Conservation (phyloP, 2,329 filamentous ascomycete species). For the Neoscytalidium dimidiatum region DNA sequence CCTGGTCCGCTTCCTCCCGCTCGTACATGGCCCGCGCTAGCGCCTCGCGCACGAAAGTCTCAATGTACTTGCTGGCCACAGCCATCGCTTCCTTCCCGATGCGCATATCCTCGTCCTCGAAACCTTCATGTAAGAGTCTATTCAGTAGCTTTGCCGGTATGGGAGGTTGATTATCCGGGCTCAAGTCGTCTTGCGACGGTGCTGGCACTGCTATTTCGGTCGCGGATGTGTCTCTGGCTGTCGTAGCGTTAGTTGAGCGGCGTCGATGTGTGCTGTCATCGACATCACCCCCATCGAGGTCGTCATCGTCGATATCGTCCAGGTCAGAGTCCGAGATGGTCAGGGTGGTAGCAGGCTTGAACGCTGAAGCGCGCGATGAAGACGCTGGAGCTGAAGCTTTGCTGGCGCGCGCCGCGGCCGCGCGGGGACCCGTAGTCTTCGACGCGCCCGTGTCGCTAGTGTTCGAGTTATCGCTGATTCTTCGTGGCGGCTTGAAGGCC, state of each 20-base stretch:
- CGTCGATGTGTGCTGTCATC: slow-evolving; percentile 22
- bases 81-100: slow-evolving; percentile 77
- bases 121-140: slow-evolving; percentile 76
- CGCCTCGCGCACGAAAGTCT: slow-evolving; percentile 87
- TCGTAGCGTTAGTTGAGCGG: slow-evolving; percentile 12
- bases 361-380: slow-evolving; percentile 27
- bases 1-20: slow-evolving; percentile 52
- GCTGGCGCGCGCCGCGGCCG: slow-evolving; percentile 24
- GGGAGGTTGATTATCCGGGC: slow-evolving; percentile 27
- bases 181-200: slow-evolving; percentile 21
- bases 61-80: slow-evolving; percentile 80
- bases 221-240: not conserved
- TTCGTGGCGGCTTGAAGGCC: slow-evolving; percentile 40
- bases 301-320: slow-evolving; percentile 27
- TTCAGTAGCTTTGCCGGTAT: slow-evolving; percentile 77
- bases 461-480: slow-evolving; percentile 18
- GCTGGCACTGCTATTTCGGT: slow-evolving; percentile 11
- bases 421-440: slow-evolving; percentile 29
- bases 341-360: slow-evolving; percentile 29
- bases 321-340: slow-evolving; percentile 32
- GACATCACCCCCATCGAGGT: slow-evolving; percentile 31
- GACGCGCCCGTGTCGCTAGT: not conserved
- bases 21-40: slow-evolving; percentile 77
- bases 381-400: slow-evolving; percentile 21
- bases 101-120: slow-evolving; percentile 68